Evolutionary conservation across 2,329 filamentous ascomycete species (phyloP).

Genomic region (Didymella sp.): DNA sequence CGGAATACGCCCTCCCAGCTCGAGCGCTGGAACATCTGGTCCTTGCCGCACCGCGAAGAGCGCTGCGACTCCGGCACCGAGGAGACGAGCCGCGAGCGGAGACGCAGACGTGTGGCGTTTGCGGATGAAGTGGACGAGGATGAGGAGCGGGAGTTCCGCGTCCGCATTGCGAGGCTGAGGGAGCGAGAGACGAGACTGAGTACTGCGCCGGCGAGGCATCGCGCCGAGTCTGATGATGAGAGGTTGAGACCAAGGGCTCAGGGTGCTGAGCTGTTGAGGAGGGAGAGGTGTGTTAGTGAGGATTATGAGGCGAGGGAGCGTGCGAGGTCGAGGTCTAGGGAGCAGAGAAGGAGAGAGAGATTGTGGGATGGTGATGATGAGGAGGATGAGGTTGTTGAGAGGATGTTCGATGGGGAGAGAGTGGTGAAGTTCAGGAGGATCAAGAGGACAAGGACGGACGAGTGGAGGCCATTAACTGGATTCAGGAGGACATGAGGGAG

Average conservation of each 20-base stretch:
- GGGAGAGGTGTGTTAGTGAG: conserved; percentile 38
- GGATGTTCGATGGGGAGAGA: conserved; percentile 32
- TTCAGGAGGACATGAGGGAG: conserved; percentile 22
- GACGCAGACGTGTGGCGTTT: conserved; percentile 11
- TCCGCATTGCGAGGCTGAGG: conserved; percentile 30
- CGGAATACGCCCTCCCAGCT: conserved; percentile 30
- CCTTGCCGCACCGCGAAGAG: conserved; percentile 7
- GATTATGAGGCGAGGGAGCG: conserved; percentile 38
- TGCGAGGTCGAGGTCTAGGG: conserved; percentile 24
- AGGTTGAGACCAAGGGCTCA: conserved; percentile 19
- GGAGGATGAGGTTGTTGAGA: conserved; percentile 3
- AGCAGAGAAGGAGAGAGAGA: conserved; percentile 14
- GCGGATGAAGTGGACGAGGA: conserved; percentile 21
- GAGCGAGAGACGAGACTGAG: conserved; percentile 1
- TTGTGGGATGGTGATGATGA: conserved; percentile 24
- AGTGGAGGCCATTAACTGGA: conserved; percentile 41
- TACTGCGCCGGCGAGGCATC: conserved; percentile 10
- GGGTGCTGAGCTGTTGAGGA: conserved; percentile 32
- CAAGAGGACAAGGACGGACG: conserved; percentile 42
- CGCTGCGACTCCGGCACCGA: conserved; percentile 11
- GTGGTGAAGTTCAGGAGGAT: conserved; percentile 31
- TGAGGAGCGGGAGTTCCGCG: conserved; percentile 32
- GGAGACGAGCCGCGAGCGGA: conserved; percentile 8
- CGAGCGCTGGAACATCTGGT: conserved; percentile 45
- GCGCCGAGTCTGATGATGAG: conserved; percentile 7